Base-by-base conservation (phyloP, 1,284 basidiomycete species). In the Hemileia vastatrix region DNA sequence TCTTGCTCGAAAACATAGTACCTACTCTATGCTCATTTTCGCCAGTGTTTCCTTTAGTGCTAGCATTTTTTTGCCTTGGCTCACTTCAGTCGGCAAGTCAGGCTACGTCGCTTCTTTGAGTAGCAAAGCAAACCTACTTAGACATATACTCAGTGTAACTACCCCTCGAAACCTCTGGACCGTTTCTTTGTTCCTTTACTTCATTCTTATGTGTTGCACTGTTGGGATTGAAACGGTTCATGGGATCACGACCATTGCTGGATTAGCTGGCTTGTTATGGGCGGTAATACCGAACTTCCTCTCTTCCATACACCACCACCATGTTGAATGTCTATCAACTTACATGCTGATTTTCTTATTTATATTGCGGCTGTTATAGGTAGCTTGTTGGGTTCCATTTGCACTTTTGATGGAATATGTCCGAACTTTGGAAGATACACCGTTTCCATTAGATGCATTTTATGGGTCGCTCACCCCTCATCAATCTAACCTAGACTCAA, bases 371-470 rank as follows among this genome's bases (percentile, higher is more conserved):
- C n/a, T n/a, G 8, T 43, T n/a, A 8, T n/a, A 60, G 58, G 36
- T 60, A 8, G 21, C 58, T 31, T 51, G 54, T 53, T 60, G 58
- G 58, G 58, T 60, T 5, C 58, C 58, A 21, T 43, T 60, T 3
- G 21, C 58, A 36, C 24, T 60, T 9, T 24, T 54, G 2, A 60
- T 60, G 58, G 58, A 60, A 52, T 60, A 60, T 19, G 54, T 44
- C 15, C 31, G 58, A 15, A 53, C 58, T 11, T 53, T 60, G 4
- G 58, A 60, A 33, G 58, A 60, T 36, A 60, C 58, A 9, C 43
- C 50, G n/a, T n/a, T n/a, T n/a, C n/a, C n/a, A n/a, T n/a, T 21
- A 52, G 44, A 21, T 24, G 45, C 1, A 36, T 32, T 18, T 21
- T 21, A 4, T 24, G 5, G 3, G 40, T 45, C 6, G 5, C n/a